phyloP scores from a whole-genome alignment of 2,329 filamentous ascomycete species.

The Alternaria rosae region DNA sequence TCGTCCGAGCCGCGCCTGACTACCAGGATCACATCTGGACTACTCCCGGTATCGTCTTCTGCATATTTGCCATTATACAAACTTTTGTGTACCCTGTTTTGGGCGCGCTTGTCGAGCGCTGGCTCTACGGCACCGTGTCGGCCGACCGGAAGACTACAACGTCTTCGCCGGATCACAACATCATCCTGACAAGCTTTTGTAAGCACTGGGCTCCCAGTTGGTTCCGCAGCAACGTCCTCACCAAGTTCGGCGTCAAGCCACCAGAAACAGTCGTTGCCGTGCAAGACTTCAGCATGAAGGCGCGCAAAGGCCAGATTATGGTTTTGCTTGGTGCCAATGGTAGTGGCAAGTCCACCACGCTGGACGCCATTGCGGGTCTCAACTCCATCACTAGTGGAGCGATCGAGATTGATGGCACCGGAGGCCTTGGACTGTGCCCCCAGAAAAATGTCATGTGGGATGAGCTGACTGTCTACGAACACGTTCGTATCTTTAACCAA shows the following conservation, averaged over 20 bases:
- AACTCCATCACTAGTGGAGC: slow-evolving; percentile 77
- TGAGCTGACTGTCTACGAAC: slow-evolving; percentile 83
- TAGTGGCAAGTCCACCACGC: slow-evolving; percentile 86
- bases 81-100: slow-evolving; percentile 79
- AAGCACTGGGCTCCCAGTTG: slow-evolving; percentile 78
- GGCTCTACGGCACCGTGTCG: slow-evolving; percentile 77
- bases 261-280: slow-evolving; percentile 80
- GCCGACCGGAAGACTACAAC: slow-evolving; percentile 55
- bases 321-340: slow-evolving; percentile 89
- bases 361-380: slow-evolving; percentile 86
- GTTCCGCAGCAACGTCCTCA: slow-evolving; percentile 60
- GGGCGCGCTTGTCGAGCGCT: slow-evolving; percentile 75
- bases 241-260: slow-evolving; percentile 56
- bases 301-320: slow-evolving; percentile 80
- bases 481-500: slow-evolving; percentile 82
- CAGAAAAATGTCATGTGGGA: slow-evolving; percentile 97
- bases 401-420: slow-evolving; percentile 79
- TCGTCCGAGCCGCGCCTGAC: slow-evolving; percentile 67
- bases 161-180: slow-evolving; percentile 59
- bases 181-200: slow-evolving; percentile 75
- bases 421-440: slow-evolving; percentile 84
- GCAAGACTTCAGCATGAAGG: slow-evolving; percentile 73
- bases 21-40: slow-evolving; percentile 60
- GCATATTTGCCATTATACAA: slow-evolving; percentile 79
- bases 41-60: slow-evolving; percentile 77